phyloP scores from a whole-genome alignment of 352 stramenopile species.

The Ophiocytium majus region DNA sequence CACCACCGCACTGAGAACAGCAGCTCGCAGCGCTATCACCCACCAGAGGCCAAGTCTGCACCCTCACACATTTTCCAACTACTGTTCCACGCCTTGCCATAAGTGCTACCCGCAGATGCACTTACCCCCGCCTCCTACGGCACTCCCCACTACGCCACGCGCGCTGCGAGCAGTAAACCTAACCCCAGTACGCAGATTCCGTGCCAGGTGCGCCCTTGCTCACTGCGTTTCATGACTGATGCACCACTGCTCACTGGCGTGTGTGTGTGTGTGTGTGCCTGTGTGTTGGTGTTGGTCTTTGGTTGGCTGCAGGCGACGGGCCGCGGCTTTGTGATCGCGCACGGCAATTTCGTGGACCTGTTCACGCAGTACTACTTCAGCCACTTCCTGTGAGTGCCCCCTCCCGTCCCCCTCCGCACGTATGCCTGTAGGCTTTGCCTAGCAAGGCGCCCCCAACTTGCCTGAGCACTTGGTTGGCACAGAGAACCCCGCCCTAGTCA shows the following conservation, averaged over 20 bases:
- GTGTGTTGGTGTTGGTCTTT: not conserved
- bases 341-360: constrained; percentile 31
- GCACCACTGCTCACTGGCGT: constrained; percentile 14
- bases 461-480: too few relatives aligned
- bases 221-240: constrained; percentile 83
- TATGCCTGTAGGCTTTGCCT: too few relatives aligned
- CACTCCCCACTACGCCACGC: constrained; percentile 84
- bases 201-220: too few relatives aligned
- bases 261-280: not conserved
- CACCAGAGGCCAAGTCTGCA: too few relatives aligned
- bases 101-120: not conserved
- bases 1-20: too few relatives aligned
- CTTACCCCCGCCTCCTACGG: not conserved
- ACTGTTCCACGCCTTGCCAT: too few relatives aligned
- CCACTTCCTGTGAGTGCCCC: constrained; percentile 29
- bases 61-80: too few relatives aligned
- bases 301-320: not conserved
- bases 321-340: constrained; percentile 46
- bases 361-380: constrained; percentile 44
- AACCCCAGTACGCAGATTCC: too few relatives aligned
- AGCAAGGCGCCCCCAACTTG: too few relatives aligned
- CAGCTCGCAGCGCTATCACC: too few relatives aligned
- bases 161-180: constrained; percentile 92
- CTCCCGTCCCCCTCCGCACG: too few relatives aligned
- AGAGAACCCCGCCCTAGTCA: too few relatives aligned